A percentile compares a stretch with the other conserved stretches of the same genome.
Conservation (phyloP, 2,329 filamentous ascomycete species). For the Aspergillus melleus region DNA sequence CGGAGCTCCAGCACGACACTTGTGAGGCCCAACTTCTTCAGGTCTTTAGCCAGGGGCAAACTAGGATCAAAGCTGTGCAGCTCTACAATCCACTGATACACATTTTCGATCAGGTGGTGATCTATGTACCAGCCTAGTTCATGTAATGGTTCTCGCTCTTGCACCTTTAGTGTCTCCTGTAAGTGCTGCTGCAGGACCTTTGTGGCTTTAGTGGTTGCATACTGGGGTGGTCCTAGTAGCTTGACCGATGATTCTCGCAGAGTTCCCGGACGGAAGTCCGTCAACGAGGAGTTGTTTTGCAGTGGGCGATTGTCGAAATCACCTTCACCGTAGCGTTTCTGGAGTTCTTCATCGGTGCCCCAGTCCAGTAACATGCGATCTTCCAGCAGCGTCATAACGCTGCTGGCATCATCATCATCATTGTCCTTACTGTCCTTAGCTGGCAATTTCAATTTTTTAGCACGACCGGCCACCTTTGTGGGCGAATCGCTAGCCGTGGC, state of each 20-base stretch:
- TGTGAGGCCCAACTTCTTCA: slow-evolving; percentile 60
- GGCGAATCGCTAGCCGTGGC: slow-evolving; percentile 23
- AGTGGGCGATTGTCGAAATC: slow-evolving; percentile 3
- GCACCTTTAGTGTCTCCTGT: slow-evolving; percentile 61
- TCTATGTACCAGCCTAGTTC: slow-evolving; percentile 85
- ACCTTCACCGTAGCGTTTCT: slow-evolving; percentile 3
- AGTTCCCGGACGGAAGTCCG: slow-evolving; percentile 67
- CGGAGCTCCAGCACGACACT: slow-evolving; percentile 80
- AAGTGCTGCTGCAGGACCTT: slow-evolving; percentile 66
- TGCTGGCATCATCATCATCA: slow-evolving; percentile 41
- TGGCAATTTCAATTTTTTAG: neutral
- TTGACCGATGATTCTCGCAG: slow-evolving; percentile 64
- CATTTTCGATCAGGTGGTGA: slow-evolving; percentile 63
- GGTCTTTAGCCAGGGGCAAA: slow-evolving; percentile 72
- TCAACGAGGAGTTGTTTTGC: slow-evolving; percentile 27
- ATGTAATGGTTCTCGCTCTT: slow-evolving; percentile 60
- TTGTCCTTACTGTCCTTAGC: neutral
- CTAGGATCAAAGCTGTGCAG: slow-evolving; percentile 74
- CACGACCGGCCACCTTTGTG: neutral
- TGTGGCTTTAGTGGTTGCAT: slow-evolving; percentile 63
- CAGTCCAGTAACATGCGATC: slow-evolving; percentile 47
- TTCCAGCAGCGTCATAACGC: slow-evolving; percentile 51
- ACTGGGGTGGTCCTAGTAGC: slow-evolving; percentile 64
- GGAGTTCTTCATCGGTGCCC: slow-evolving; percentile 26
- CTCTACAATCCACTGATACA: slow-evolving; percentile 91